These are phyloP conservation scores for Sporothrix mexicana DNA, from an alignment of 2,329 filamentous ascomycete species.

Conservation along the genomic window DNA sequence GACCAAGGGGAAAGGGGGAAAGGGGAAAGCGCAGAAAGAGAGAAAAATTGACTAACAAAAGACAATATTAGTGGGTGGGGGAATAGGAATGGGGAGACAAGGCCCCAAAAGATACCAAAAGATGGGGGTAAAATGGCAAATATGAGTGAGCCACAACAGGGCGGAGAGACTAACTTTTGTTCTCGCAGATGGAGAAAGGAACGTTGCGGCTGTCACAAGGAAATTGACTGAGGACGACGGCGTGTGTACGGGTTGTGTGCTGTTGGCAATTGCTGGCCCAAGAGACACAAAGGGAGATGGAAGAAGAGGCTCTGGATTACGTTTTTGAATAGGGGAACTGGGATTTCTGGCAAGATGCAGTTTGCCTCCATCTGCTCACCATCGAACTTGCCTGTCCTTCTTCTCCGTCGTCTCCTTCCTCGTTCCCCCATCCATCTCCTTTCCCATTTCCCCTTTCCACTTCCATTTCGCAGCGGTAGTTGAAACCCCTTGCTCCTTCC, in stretches of 20 bases:
- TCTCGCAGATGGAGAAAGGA: neutral
- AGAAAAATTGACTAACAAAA: slow-evolving; percentile 6
- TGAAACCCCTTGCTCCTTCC: slow-evolving; percentile 20
- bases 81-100: slow-evolving; percentile 10
- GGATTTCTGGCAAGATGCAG: too few relatives aligned
- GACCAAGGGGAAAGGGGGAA: neutral
- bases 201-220: slow-evolving; percentile 16
- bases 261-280: too few relatives aligned
- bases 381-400: neutral
- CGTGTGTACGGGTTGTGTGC: neutral
- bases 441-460: neutral
- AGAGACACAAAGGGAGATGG: neutral
- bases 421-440: neutral
- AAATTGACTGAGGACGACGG: slow-evolving; percentile 9
- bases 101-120: neutral
- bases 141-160: neutral
- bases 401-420: neutral
- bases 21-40: neutral
- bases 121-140: neutral
- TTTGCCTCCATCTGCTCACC: too few relatives aligned
- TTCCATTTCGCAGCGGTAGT: neutral
- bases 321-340: too few relatives aligned
- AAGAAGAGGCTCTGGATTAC: too few relatives aligned
- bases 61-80: slow-evolving; percentile 1
- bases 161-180: neutral